Evolutionary conservation across 108 stramenopile genomes (phyloP).

Genomic region (Conticribra weissflogii): DNA sequence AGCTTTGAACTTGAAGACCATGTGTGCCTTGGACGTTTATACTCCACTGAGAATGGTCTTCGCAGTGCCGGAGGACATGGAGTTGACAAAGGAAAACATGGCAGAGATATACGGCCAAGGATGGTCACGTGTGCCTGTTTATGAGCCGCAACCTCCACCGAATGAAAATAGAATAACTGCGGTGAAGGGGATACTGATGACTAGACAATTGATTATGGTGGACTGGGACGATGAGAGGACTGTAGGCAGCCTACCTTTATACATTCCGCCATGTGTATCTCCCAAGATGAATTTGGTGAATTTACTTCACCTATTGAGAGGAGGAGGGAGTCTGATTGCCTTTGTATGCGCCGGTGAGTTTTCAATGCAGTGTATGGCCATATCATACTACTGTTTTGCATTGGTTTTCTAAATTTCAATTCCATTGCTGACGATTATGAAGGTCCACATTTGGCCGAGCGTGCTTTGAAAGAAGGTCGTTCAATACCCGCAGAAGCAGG

Average conservation of each 20-base stretch:
- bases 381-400: too few relatives aligned
- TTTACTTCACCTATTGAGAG: constrained; percentile 52
- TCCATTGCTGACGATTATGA: too few relatives aligned
- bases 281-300: constrained; percentile 62
- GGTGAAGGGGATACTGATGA: constrained; percentile 63
- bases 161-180: constrained; percentile 27
- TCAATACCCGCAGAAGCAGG: constrained; percentile 53
- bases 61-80: constrained; percentile 48
- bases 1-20: constrained; percentile 65
- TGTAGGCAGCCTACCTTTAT: constrained; percentile 52
- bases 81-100: constrained; percentile 52
- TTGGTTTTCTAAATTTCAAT: too few relatives aligned
- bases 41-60: constrained; percentile 56
- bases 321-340: constrained; percentile 60
- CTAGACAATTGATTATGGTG: constrained; percentile 67
- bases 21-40: constrained; percentile 65
- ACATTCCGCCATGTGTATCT: constrained; percentile 54
- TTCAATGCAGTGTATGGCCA: too few relatives aligned
- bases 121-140: constrained; percentile 67
- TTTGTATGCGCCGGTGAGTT: constrained; percentile 61
- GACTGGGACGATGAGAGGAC: constrained; percentile 63
- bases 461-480: constrained; percentile 35
- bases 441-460: constrained; percentile 60
- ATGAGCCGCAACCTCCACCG: constrained; percentile 31
- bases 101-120: constrained; percentile 66